Percentiles rank a stretch among this genome's conserved stretches.
Conservation (phyloP, 1,284 basidiomycete genomes). For the Pholiota adiposa region DNA sequence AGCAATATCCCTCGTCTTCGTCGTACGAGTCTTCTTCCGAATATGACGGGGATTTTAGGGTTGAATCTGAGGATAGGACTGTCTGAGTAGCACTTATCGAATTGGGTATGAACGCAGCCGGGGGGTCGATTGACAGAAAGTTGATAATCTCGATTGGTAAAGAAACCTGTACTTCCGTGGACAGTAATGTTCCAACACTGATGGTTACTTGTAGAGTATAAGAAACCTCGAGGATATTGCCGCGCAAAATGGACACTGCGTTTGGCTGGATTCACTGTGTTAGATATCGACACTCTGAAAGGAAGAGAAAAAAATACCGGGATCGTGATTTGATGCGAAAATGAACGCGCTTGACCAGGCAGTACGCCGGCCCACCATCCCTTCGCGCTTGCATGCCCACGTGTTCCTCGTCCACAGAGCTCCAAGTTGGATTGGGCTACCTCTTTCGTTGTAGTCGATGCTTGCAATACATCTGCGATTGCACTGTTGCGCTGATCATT, state of each 20-base stretch:
- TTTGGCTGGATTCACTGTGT: slow-evolving; percentile 54
- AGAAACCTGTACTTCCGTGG: slow-evolving; percentile 67
- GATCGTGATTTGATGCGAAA: slow-evolving; percentile 66
- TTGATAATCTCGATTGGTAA: slow-evolving; percentile 79
- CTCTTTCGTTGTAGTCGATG: slow-evolving; percentile 63
- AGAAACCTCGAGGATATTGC: slow-evolving; percentile 79
- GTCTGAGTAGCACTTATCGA: neutral
- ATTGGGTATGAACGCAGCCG: slow-evolving; percentile 44
- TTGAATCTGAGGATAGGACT: neutral
- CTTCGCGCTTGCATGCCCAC: slow-evolving; percentile 77
- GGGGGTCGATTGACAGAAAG: slow-evolving; percentile 80
- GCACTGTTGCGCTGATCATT: slow-evolving; percentile 35
- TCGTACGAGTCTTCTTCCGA: neutral
- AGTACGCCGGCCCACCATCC: slow-evolving; percentile 89
- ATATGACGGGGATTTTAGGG: neutral
- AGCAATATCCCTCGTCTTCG: slow-evolving; percentile 3
- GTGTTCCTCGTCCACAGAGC: slow-evolving; percentile 65
- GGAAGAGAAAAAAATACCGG: slow-evolving; percentile 65
- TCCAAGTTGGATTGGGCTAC: slow-evolving; percentile 70
- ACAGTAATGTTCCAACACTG: slow-evolving; percentile 67
- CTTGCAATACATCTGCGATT: slow-evolving; percentile 57
- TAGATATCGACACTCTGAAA: neutral
- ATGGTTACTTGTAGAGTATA: slow-evolving; percentile 79
- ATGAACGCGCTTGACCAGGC: slow-evolving; percentile 62
- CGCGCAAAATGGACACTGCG: slow-evolving; percentile 75